These are phyloP conservation scores for Phytopythium kandeliae DNA, from an alignment of 352 stramenopile genomes.

Conservation along the genomic window DNA sequence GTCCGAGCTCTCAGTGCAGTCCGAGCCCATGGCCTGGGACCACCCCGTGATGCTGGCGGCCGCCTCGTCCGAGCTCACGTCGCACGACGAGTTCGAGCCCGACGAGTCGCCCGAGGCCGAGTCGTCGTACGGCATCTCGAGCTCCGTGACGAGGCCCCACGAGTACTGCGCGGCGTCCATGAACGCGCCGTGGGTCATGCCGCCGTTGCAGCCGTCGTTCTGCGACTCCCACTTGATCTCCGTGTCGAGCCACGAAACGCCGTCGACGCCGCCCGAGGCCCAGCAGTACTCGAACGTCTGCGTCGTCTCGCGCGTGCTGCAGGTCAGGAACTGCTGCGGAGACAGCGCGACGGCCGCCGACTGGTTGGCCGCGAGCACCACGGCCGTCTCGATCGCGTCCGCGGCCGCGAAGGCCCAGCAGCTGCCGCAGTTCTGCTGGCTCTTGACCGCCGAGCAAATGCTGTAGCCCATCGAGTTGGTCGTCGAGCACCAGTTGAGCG, in stretches of 20 bases:
- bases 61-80: constrained; percentile 38
- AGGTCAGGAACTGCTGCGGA: constrained; percentile 73
- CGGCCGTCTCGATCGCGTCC: constrained; percentile 74
- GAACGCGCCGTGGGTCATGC: constrained; percentile 80
- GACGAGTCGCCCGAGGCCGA: constrained; percentile 13
- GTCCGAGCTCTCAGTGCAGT: constrained; percentile 49
- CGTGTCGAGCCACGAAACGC: constrained; percentile 48
- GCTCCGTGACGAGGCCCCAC: constrained; percentile 59
- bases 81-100: constrained; percentile 21
- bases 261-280: constrained; percentile 32
- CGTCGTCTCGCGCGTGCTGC: constrained; percentile 55
- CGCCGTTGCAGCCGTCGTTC: constrained; percentile 74
- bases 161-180: constrained; percentile 57
- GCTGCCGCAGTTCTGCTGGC: constrained; percentile 75
- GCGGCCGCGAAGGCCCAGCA: constrained; percentile 77
- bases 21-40: constrained; percentile 52
- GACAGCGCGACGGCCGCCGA: constrained; percentile 54
- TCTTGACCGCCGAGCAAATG: constrained; percentile 76
- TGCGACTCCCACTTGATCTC: constrained; percentile 71
- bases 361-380: constrained; percentile 59
- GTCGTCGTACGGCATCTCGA: constrained; percentile 74
- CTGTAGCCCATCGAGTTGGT: constrained; percentile 57
- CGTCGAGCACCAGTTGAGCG: constrained; percentile 70
- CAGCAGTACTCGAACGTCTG: constrained; percentile 79
- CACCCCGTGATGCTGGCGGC: constrained; percentile 68